Evolutionary conservation across 2,329 filamentous ascomycete species (phyloP), one percentile per base, ranked within the genome.

Genomic region (Ceratocystis huliohia): DNA sequence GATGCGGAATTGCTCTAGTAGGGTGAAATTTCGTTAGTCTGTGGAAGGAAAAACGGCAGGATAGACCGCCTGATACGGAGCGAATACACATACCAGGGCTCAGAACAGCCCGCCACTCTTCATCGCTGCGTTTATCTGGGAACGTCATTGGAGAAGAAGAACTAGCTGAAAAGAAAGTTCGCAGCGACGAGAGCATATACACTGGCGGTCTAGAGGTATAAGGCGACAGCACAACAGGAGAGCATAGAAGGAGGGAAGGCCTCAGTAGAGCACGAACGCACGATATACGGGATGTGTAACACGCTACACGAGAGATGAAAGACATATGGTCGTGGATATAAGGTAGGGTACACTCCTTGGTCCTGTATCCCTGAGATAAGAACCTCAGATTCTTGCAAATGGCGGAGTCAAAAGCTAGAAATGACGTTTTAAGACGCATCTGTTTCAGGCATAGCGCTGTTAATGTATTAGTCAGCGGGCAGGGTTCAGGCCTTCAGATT

Each of bases 81-180:
- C 48, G n/a, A 53, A 15, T 6, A 5, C 22, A 28, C 75, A 70
- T 74, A 80, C 78, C 76, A 72, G 78, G 78, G 70, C 80, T 91
- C 65, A 99, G 79, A 67, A 96, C 84, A 7, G 93, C 89, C 70
- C 86, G 88, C 94, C 94, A 99, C 78, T 97, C 91, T 66, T 89
- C 84, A 25, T 91, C 82, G 48, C 80, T 83, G 76, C 91, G 89
- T 75, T 94, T 78, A 64, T 94, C 84, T n/a, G 94, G 90, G 72
- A 88, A 92, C 56, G 84, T 82, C 81, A 88, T 89, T 65, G 82
- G 82, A 69, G 77, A 79, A 25, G 64, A 22, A 8, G 67, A 48
- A 6, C 79, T 76, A 46, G 79, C 78, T 28, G 81, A 78, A 53
- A 82, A 86, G 65, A 85, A 82, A 67, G 82, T 81, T 72, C 96